These are phyloP conservation scores for Brassica nigra DNA, from an alignment of 345 rosid genomes.

Conservation along the genomic window DNA sequence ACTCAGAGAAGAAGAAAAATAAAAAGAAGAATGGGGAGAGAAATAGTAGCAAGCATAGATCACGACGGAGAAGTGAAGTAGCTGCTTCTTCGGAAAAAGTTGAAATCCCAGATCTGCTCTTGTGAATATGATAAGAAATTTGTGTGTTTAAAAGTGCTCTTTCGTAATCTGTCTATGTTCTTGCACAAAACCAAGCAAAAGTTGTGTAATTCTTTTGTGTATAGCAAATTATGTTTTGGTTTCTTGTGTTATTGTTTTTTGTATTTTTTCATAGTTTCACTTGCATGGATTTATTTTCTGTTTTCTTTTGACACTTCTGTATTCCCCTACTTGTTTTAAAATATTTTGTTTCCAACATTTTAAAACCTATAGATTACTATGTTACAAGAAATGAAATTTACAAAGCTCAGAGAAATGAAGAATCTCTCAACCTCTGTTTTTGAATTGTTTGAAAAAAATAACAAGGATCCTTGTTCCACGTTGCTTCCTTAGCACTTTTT, in stretches of 20 bases:
- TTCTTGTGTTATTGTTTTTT: not conserved
- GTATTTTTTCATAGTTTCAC: not conserved
- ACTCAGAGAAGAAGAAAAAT: conserved; percentile 44
- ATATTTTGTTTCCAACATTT: too few species aligned
- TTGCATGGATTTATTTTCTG: too few species aligned
- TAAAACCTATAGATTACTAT: too few species aligned
- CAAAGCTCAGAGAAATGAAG: not conserved
- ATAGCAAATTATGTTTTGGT: not conserved
- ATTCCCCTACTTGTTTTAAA: too few species aligned
- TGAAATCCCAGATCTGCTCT: not conserved
- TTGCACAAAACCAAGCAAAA: not conserved
- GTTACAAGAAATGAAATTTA: too few species aligned
- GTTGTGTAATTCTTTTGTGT: not conserved
- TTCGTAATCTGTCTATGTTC: not conserved
- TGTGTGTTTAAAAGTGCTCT: not conserved
- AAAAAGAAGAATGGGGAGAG: conserved; percentile 45
- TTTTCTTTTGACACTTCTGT: too few species aligned
- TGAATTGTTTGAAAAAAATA: not conserved
- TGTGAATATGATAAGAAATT: not conserved
- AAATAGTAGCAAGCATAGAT: conserved; percentile 54
- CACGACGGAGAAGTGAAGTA: conserved; percentile 33
- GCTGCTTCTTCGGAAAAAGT: not conserved
- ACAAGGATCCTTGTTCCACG: not conserved
- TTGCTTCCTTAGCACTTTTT: too few species aligned
- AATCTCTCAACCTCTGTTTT: not conserved